Conservation (phyloP, 495 filamentous ascomycete species). For the Tuber umbilicatum region DNA sequence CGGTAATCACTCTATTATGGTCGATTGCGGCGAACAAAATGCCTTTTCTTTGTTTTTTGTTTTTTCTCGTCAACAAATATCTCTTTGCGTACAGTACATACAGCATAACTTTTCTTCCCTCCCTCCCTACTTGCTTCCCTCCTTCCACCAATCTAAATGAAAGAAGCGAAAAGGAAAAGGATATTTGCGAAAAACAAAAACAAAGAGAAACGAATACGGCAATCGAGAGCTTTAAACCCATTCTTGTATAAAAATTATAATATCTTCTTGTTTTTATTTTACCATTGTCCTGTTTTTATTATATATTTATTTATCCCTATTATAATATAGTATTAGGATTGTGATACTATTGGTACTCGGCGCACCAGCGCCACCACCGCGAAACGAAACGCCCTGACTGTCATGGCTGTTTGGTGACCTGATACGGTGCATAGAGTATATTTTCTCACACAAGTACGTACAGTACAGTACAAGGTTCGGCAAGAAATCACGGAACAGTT, state of each 20-base stretch:
- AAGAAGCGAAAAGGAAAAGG: neutral
- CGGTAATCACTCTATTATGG: slow-evolving; percentile 5
- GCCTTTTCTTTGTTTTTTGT: neutral
- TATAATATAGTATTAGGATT: neutral
- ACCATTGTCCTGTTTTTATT: neutral
- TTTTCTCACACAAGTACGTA: no score
- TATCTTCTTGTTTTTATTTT: slow-evolving; percentile 1
- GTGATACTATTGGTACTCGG: neutral
- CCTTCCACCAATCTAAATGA: neutral
- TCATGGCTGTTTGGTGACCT: neutral
- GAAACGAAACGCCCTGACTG: neutral
- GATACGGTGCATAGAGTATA: neutral
- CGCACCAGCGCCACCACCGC: neutral
- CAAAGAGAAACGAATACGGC: neutral
- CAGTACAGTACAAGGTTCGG: no score
- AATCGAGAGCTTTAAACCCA: neutral
- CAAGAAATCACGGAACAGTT: no score
- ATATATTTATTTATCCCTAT: neutral
- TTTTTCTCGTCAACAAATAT: neutral
- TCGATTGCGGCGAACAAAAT: neutral
- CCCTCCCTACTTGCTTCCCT: neutral
- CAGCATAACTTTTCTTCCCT: neutral
- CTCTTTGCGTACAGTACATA: neutral
- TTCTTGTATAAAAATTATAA: neutral
- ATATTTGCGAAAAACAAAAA: neutral